Base-by-base conservation (phyloP, 257 asterid genomes). In the Paulownia fortunei region DNA sequence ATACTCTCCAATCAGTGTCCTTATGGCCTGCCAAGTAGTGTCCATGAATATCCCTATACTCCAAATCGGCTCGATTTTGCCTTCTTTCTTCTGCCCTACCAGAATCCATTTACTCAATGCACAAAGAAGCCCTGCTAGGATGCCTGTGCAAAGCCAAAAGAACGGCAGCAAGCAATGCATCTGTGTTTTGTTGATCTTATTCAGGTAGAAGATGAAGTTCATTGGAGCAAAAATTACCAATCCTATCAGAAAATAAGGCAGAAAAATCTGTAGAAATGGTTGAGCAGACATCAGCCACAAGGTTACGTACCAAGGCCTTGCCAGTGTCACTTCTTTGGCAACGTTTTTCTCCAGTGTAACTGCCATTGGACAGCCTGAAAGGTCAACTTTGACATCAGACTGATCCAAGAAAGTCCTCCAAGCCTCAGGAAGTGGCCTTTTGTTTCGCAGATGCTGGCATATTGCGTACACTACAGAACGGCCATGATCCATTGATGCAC, bases 401-500 rank as follows among this genome's bases (percentile, higher is more conserved):
- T 81, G 85, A 27, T 87, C 80, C 76, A 90, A 60, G 82, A 88
- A 87, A 18, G 67, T 71, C 83, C 82, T 85, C 93, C 93, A 87
- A 49, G 88, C 77, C 72, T 85, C 88, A 3, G 90, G 93, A 47
- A 90, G 84, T 19, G 93, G 90, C 83, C 85, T 85, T 64, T 74
- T 82, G 80, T 81, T 88, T 67, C 93, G 69, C 37, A 90, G 72
- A 73, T 85, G 86, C 65, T 90, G 96, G 84, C 92, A 90, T 54
- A 90, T 90, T 3, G 77, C 86, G 30, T 88, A 90, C 11, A 90
- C 84, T 30, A 90, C 36, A 51, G 93, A 88, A 32, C 92, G 90
- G 9, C 92, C 93, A 23, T 88, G 96, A 79, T 90, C 96, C 80
- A 85, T 81, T 2, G 92, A 90, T 36, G 96, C 88, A 46, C 93